These are phyloP conservation scores for Apium graveolens DNA, from an alignment of 129 eudicot species.

Conservation along the genomic window DNA sequence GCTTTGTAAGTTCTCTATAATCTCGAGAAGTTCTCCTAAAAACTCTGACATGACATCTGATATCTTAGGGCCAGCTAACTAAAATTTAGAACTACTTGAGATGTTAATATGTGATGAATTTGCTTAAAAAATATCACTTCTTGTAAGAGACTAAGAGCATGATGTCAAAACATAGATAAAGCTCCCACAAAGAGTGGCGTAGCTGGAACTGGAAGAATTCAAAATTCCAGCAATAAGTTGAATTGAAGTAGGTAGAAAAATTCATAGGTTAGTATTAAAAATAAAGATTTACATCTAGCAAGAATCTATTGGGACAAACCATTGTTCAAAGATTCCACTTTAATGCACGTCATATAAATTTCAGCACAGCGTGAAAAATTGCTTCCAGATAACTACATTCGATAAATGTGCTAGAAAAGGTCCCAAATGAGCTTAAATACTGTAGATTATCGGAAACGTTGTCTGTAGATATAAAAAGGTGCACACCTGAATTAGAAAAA, in stretches of 20 bases:
- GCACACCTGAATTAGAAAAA: background rate
- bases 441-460: background rate
- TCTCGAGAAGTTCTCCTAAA: background rate
- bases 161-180: background rate
- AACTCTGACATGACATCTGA: background rate
- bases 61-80: background rate
- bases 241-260: background rate
- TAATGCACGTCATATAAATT: background rate
- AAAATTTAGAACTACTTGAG: background rate
- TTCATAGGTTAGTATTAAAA: background rate
- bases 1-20: background rate
- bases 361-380: background rate
- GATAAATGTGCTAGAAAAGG: background rate
- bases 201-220: background rate
- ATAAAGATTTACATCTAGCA: background rate
- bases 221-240: background rate
- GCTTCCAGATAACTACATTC: background rate
- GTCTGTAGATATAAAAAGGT: background rate
- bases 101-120: background rate
- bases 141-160: background rate
- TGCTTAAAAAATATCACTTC: background rate
- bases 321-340: background rate
- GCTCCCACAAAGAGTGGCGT: background rate
- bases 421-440: background rate
- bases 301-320: background rate